Evolutionary conservation across 805 yeast species (phyloP), one percentile per base, ranked within the genome.

Genomic region (Barnettozyma californica): DNA sequence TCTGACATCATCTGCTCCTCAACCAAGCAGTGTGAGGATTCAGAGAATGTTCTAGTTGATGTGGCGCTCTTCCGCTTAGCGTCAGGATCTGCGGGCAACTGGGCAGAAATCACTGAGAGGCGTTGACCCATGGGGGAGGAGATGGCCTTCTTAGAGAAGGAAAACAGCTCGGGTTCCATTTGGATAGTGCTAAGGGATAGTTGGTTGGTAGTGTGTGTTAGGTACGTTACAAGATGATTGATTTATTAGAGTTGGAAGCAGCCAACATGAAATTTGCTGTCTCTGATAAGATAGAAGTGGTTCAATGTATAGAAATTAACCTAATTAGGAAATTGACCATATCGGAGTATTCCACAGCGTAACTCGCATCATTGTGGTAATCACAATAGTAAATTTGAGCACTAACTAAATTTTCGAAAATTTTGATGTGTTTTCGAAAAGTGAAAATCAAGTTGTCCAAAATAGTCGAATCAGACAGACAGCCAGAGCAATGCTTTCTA

Each of bases 61-160:
- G 43, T 37, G 16, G 41, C 25, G 10, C 34, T 31, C 26, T 31
- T 41, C 23, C 35, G 36, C 16, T 21, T 42, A 16, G 18, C 36
- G 5, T 33, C 29, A 19, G 14, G 11, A 20, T 52, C 56, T 2
- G 61, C 58, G 10, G 60, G 47, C 5, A 52, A 53, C 9, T 44
- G 47, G 7, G 57, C 53, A 1, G 65, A 61, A 13, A 61, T 61
- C 25, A 54, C 62, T 4, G 56, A 49, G 9, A 36, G 53, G 19
- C 63, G 43, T 23, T 46, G 47, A 2, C 31, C 29, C n/a, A 31
- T 4, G 11, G 49, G 45, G 4, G 38, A 16, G 13, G 45, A 21
- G 18, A 59, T 51, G 27, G 64, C 62, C 52, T 51, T 61, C 59
- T 61, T 61, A 18, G 60, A 53, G 55, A 60, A 58, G 43, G 57